phyloP scores from a whole-genome alignment of 2,329 filamentous ascomycete genomes.

The Beauveria sp. region DNA sequence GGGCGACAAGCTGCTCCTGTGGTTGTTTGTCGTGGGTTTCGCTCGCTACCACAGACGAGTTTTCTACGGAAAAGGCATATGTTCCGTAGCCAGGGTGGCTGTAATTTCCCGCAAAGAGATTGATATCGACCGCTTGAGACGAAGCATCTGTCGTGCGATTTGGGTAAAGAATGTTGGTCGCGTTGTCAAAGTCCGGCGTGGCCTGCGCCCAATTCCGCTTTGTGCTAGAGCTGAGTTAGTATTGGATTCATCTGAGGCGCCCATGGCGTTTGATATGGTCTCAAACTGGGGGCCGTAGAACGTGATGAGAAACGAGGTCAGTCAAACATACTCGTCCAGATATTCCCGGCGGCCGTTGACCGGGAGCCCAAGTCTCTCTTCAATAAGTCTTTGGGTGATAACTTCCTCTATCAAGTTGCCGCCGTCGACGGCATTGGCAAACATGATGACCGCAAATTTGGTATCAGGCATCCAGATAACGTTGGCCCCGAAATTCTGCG shows the following conservation, averaged over 20 bases:
- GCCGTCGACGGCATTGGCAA: slow-evolving; percentile 31
- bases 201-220: background rate
- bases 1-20: background rate
- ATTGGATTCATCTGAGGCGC: background rate
- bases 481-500: slow-evolving; percentile 12
- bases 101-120: slow-evolving; percentile 29
- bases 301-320: background rate
- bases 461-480: slow-evolving; percentile 16
- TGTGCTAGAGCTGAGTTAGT: background rate
- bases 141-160: slow-evolving; percentile 8
- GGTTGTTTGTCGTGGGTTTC: no score
- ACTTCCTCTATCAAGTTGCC: slow-evolving; percentile 21
- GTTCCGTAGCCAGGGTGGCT: slow-evolving; percentile 29
- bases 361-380: slow-evolving; percentile 13
- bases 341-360: slow-evolving; percentile 13
- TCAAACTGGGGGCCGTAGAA: no score
- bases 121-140: slow-evolving; percentile 24
- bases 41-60: background rate
- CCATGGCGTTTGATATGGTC: no score
- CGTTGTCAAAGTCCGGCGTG: background rate
- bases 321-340: background rate
- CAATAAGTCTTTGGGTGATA: slow-evolving; percentile 15
- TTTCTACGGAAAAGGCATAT: background rate
- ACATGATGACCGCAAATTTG: slow-evolving; percentile 14
- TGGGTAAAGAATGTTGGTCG: background rate